These are phyloP conservation scores for Verbascum thapsus DNA, from an alignment of 257 asterid species.

Conservation along the genomic window DNA sequence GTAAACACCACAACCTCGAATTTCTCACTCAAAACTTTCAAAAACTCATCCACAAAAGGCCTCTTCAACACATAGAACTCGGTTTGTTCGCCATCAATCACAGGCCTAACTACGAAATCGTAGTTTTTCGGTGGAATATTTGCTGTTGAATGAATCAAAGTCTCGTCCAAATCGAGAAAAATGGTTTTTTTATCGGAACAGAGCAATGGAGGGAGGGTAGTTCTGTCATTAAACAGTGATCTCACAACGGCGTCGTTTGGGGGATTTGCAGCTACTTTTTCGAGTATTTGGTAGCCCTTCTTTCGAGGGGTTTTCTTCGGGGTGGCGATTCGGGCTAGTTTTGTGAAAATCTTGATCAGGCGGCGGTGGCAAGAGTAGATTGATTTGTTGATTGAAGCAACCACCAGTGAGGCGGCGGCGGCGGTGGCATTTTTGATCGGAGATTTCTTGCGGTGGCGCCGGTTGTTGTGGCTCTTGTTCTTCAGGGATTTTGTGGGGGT, in stretches of 20 bases:
- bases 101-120: conserved; percentile 77
- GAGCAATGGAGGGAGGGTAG: conserved; percentile 49
- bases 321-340: conserved; percentile 60
- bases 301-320: conserved; percentile 66
- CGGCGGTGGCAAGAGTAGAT: conserved; percentile 82
- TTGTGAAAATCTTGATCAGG: conserved; percentile 71
- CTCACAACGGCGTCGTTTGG: conserved; percentile 30
- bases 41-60: conserved; percentile 81
- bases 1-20: conserved; percentile 88
- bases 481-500: conserved; percentile 79
- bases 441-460: conserved; percentile 54
- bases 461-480: conserved; percentile 42
- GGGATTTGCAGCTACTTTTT: conserved; percentile 37
- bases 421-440: conserved; percentile 62
- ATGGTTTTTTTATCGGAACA: conserved; percentile 51
- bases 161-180: conserved; percentile 89
- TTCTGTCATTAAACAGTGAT: conserved; percentile 45
- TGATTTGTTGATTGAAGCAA: conserved; percentile 72
- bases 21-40: conserved; percentile 48
- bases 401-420: conserved; percentile 55
- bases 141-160: conserved; percentile 77
- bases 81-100: conserved; percentile 64
- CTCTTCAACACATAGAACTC: conserved; percentile 79
- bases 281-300: conserved; percentile 63
- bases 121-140: conserved; percentile 64